Base-by-base conservation (phyloP, 768 basidiomycete genomes). In the Tephrocybe rancida region DNA sequence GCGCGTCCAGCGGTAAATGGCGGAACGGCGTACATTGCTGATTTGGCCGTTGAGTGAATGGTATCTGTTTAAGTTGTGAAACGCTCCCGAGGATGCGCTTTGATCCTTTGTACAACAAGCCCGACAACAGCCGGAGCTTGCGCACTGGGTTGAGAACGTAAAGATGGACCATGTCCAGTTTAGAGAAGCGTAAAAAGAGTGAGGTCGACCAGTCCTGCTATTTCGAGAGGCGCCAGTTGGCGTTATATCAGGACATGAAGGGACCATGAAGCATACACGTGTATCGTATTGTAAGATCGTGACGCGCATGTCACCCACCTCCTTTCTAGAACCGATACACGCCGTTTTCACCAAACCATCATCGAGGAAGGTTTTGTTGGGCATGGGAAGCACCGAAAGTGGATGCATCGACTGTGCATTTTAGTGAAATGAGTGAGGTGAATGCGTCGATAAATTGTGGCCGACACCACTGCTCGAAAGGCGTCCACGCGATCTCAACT, bases 181-280 rank as follows among this genome's bases (percentile, higher is more conserved):
- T 44, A 24, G n/a, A 53, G 48, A 57, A 55, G 46, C 35, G 46
- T 37, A 44, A 51, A 47, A 55, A 53, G 50, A 48, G 61, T 50
- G 61, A 55, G 58, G 45, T 48, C 30, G 44, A 45, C 54, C 32
- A 55, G 37, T 41, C 43, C 41, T 52, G 29, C 53, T 22, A 38
- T 44, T 27, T 25, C 54, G 46, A 50, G 46, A 50, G 55, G 44
- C 24, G 32, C 18, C 22, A n/a, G n/a, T 54, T 22, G 48, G 26
- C 34, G 53, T 56, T 60, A 60, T 61, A 66, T 54, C 54, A 48
- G 43, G 56, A 56, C 61, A 65, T 63, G 61, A 62, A 67, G 62
- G 63, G 58, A 60, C 68, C 72, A 73, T 71, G 72, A 72, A 66
- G 68, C 55, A 63, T 58, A 62, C 73, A 74, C 73, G 73, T 73